Conservation (phyloP, 257 asterid species). For the Cinchona pubescens region DNA sequence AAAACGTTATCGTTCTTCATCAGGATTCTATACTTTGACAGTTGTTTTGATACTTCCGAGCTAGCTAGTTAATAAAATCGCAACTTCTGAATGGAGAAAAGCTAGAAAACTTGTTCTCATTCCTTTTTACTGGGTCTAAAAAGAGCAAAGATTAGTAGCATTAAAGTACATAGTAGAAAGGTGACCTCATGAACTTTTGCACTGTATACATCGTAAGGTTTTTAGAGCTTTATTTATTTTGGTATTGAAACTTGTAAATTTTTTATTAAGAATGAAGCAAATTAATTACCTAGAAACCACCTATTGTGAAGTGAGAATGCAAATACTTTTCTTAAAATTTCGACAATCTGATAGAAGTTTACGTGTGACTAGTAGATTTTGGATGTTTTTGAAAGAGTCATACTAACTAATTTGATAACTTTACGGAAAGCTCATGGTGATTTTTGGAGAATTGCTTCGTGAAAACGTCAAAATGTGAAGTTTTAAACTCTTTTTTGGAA, state of each 20-base stretch:
- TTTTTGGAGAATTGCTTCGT: not conserved
- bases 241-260: too few species aligned
- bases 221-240: too few species aligned
- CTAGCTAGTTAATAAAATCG: not conserved
- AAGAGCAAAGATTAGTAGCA: too few species aligned
- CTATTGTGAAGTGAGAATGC: not conserved
- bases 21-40: not conserved
- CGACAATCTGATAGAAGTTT: not conserved
- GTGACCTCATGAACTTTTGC: too few species aligned
- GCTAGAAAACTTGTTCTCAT: not conserved
- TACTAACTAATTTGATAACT: not conserved
- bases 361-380: not conserved
- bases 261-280: not conserved
- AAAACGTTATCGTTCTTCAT: not conserved
- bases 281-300: not conserved
- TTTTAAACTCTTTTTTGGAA: not conserved
- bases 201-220: too few species aligned
- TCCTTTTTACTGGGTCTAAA: not conserved
- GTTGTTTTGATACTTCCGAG: not conserved
- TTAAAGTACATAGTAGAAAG: too few species aligned
- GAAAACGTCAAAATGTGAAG: not conserved
- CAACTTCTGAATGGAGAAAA: not conserved
- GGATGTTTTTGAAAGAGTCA: not conserved
- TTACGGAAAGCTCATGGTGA: constrained; percentile 3
- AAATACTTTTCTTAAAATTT: not conserved